Evolutionary conservation across 176 grass and related monocot species (phyloP), one percentile per base, ranked within the genome.

Genomic region (Olyra latifolia): DNA sequence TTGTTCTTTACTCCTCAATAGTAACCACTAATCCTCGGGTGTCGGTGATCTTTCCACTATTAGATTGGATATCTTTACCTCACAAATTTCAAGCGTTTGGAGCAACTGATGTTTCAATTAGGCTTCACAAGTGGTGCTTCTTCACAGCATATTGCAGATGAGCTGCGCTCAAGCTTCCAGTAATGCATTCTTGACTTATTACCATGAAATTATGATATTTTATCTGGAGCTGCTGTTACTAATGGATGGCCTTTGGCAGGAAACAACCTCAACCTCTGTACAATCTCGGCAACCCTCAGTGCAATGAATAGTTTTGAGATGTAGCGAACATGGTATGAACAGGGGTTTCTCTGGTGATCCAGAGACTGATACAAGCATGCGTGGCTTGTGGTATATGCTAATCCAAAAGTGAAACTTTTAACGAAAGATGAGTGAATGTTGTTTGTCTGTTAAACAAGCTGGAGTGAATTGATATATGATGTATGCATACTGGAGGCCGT

Each of bases 61-160:
- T 88, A 98, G 95, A 84, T 95, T 58, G 92, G 92, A 43, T 98
- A 98, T 68, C 90, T 98, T 62, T 98, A 95, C 86, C 82, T 98
- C 69, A 95, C 95, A 59, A 89, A 98, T 81, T 84, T 84, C 83
- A 91, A 94, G 76, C 90, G 95, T 27, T 79, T 98, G 56, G 95
- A 98, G 71, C 90, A 91, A 64, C 20, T 98, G 50, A 98, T 98
- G 95, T 98, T 91, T 67, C 88, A 84, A 62, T 89, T 98, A 87
- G 95, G 95, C 20, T 98, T 98, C 66, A 92, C 92, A 50, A 94
- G 84, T 48, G 95, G 95, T 52, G 89, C 92, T 85, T 98, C 95
- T 15, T 94, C 95, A 39, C 83, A 89, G 2, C 75, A 84, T 77
- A 98, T 98, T 62, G 86, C 85, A 63, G 95, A 93, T 24, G 95